A percentile compares a stretch with the other conserved stretches of the same genome.
These are phyloP conservation scores for Coprinellus micaceus DNA, from an alignment of 768 basidiomycete species.

Conservation along the genomic window DNA sequence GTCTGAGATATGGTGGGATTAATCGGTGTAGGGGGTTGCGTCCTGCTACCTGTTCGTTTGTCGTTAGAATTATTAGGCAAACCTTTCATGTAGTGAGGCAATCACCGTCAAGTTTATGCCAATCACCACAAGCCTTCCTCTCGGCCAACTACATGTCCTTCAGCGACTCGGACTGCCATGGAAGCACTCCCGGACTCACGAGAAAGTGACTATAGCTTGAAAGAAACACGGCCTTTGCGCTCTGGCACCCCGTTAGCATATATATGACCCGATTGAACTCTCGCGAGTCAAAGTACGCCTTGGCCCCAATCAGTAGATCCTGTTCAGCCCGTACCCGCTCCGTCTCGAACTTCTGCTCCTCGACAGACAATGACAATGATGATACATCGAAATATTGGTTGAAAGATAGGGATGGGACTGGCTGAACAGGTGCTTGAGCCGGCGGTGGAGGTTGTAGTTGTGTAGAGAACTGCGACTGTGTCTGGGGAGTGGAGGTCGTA, in stretches of 20 bases:
- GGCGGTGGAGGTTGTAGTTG: neutral
- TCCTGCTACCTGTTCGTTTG: slow-evolving; percentile 51
- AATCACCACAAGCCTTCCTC: slow-evolving; percentile 75
- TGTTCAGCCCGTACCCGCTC: slow-evolving; percentile 59
- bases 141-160: slow-evolving; percentile 63
- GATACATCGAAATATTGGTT: neutral
- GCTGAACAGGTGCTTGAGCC: neutral
- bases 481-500: slow-evolving; percentile 20
- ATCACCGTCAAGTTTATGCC: slow-evolving; percentile 77
- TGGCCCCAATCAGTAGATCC: slow-evolving; percentile 70
- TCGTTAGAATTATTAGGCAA: neutral
- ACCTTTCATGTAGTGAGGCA: slow-evolving; percentile 6
- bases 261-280: slow-evolving; percentile 76
- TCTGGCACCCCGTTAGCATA: slow-evolving; percentile 59
- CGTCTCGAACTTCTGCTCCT: slow-evolving; percentile 34
- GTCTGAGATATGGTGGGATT: slow-evolving; percentile 58
- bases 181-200: slow-evolving; percentile 46
- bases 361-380: slow-evolving; percentile 27
- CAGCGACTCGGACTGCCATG: neutral
- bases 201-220: slow-evolving; percentile 79
- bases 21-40: slow-evolving; percentile 64
- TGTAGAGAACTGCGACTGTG: neutral
- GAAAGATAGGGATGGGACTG: neutral
- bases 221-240: slow-evolving; percentile 73
- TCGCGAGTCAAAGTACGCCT: slow-evolving; percentile 67